Evolutionary conservation across 75 land plant genomes (phyloP).

Genomic region (Azolla pinnata): DNA sequence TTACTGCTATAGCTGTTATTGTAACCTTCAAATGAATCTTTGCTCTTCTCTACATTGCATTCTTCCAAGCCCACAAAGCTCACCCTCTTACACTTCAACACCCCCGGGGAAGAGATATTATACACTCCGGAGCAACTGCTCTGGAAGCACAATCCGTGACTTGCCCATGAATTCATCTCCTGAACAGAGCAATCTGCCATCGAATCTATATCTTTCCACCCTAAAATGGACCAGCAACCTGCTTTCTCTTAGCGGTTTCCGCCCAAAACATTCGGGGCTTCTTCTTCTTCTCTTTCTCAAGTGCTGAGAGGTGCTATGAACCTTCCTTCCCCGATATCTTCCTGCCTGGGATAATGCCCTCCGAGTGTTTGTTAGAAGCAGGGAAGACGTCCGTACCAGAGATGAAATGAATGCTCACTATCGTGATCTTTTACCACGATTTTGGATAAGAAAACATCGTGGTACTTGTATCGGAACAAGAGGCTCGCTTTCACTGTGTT

Average conservation of each 20-base stretch:
- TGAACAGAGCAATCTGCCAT: slow-evolving; percentile 10
- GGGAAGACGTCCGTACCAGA: slow-evolving; percentile 5
- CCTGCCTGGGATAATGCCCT: background rate
- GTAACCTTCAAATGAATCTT: too few relatives aligned
- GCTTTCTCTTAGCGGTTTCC: too few relatives aligned
- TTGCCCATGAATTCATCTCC: background rate
- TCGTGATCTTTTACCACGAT: background rate
- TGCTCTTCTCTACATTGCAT: background rate
- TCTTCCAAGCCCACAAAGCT: background rate
- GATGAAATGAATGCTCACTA: background rate
- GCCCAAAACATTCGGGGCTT: too few relatives aligned
- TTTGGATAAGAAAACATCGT: slow-evolving; percentile 3
- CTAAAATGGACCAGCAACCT: too few relatives aligned
- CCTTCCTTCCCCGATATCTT: too few relatives aligned
- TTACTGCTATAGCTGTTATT: too few relatives aligned
- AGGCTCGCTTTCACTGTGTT: background rate
- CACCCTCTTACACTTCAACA: background rate
- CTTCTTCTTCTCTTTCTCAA: too few relatives aligned
- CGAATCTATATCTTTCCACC: background rate
- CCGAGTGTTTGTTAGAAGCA: background rate
- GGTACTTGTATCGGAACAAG: background rate
- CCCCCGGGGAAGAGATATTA: background rate
- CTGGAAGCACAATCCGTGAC: background rate
- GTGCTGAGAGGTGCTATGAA: too few relatives aligned
- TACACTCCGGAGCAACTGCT: background rate